These are phyloP conservation scores for Gymnopilus junonius DNA, from an alignment of 768 basidiomycete species.

Conservation along the genomic window DNA sequence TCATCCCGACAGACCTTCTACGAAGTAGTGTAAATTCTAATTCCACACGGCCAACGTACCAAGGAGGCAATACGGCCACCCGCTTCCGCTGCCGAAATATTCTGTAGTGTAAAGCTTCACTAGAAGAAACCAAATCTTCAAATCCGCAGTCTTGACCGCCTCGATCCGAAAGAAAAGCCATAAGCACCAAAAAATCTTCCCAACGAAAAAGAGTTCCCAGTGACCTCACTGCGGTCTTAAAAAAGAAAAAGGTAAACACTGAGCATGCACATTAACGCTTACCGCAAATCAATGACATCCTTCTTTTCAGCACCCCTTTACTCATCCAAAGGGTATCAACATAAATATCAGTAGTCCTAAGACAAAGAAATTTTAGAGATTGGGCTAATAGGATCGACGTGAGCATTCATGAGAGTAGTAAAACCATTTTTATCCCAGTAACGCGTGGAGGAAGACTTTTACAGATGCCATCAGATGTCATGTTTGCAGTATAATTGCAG, in stretches of 20 bases:
- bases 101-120: not conserved
- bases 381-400: not conserved
- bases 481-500: not conserved
- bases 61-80: constrained; percentile 6
- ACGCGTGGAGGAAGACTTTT: not conserved
- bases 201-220: not conserved
- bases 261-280: not conserved
- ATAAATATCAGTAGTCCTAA: not conserved
- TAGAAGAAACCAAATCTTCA: not conserved
- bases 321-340: not conserved
- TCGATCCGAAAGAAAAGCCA: not conserved
- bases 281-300: not conserved
- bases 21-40: not conserved
- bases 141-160: constrained; percentile 12
- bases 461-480: not conserved
- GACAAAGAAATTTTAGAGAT: not conserved
- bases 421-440: not conserved
- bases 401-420: not conserved
- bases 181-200: not conserved
- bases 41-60: not conserved
- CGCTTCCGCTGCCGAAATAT: constrained; percentile 12
- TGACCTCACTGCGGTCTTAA: not conserved
- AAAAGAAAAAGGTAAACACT: not conserved
- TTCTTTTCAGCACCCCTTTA: no score
- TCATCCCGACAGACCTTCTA: not conserved